These are phyloP conservation scores for Solanum clarkiae DNA, from an alignment of 257 asterid genomes.

Conservation along the genomic window DNA sequence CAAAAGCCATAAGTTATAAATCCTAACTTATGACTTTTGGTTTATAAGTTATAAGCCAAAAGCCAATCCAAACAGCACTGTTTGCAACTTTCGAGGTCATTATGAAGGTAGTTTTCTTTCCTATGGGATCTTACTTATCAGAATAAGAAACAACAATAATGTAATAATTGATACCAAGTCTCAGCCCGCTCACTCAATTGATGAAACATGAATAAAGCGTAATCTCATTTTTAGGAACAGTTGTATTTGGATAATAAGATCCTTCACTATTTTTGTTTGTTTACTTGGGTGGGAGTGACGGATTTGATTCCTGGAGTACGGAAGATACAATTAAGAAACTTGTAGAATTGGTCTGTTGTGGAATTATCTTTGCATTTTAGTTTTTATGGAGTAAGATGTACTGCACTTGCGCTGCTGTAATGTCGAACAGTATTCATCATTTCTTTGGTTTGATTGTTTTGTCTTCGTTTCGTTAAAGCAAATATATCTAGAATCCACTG, in stretches of 20 bases:
- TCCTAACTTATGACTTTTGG: too few species aligned
- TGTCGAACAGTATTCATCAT: neutral
- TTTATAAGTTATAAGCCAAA: too few species aligned
- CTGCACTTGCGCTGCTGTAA: neutral
- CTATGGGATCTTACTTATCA: neutral
- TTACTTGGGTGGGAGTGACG: neutral
- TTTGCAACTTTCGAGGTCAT: neutral
- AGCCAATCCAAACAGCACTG: too few species aligned
- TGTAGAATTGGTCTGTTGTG: neutral
- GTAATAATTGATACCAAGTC: neutral
- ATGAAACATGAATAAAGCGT: neutral
- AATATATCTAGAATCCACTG: neutral
- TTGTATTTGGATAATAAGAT: neutral
- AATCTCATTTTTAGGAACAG: neutral
- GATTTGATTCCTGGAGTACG: neutral
- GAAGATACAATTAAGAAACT: neutral
- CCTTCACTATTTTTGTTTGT: neutral
- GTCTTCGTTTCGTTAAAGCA: neutral
- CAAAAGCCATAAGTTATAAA: too few species aligned
- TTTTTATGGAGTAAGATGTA: neutral
- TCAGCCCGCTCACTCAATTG: neutral
- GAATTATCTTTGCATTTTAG: neutral
- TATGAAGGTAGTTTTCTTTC: neutral
- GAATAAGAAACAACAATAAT: neutral
- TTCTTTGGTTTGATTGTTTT: neutral